Evolutionary conservation across 2,329 filamentous ascomycete species (phyloP), one percentile per base, ranked within the genome.

Genomic region (Fusarium secorum): DNA sequence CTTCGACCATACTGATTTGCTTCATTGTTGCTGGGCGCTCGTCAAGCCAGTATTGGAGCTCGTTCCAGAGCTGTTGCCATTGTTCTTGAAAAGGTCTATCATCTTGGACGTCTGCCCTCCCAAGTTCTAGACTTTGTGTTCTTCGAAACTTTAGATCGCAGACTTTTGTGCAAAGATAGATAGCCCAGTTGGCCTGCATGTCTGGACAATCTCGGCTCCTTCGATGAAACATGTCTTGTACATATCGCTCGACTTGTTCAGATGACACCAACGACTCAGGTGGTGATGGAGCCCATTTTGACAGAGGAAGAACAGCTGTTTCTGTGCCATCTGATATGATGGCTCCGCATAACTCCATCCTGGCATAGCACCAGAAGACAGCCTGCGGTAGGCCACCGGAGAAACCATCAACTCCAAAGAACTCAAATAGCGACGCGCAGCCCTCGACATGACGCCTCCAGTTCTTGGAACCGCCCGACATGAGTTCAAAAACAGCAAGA

Each of bases 361-460:
- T 81, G 1, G 85, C 86, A 72, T 87, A 88, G 69, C 85, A 88
- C 86, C 86, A 89, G 67, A 88, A 89, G 0, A 88, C 79, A 0
- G 86, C 86, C 69, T 87, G 85, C 10, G 81, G 80, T 7, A 86
- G 82, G n/a, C 78, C 78, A 15, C 77, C 78, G 5, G 77, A 78
- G 63, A 79, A 79, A 1, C 87, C 87, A 39, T 85, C 82, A 9
- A 89, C 84, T 4, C 81, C 82, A 60, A 85, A 83, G 3, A 84
- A 82, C 64, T 84, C 82, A 26, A 89, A 84, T 3, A 89, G 75
- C 3, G 85, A 82, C 2, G 87, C 86, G 66, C 86, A 88, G 0
- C 87, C 87, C 57, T 89, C 86, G 6, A 89, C 75, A 75, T 89
- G 87, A 3, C 85, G 82, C 13, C 83, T 79, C 87, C 87, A 89